A percentile compares a stretch with the other conserved stretches of the same genome.
Evolutionary conservation across 1,284 basidiomycete species (phyloP).

Genomic region (Paramarasmius palmivorus): DNA sequence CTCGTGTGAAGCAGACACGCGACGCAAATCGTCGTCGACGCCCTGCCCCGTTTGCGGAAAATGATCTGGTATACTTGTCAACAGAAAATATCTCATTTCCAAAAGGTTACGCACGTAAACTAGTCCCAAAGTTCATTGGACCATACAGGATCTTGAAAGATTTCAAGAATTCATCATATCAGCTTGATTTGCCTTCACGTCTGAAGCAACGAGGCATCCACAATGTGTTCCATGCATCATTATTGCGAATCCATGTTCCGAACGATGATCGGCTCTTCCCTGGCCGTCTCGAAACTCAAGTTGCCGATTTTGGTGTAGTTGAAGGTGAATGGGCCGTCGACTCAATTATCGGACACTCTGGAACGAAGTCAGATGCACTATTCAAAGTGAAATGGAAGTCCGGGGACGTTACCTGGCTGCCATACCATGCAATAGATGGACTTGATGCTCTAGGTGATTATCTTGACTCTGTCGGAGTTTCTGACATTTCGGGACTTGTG

Average conservation of each 20-base stretch:
- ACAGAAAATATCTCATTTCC: conserved; percentile 30
- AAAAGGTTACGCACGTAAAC: conserved; percentile 26
- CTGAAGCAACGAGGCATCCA: conserved; percentile 27
- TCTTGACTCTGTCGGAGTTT: conserved; percentile 14
- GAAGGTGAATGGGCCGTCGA: conserved; percentile 23
- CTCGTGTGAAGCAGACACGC: conserved; percentile 28
- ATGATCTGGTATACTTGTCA: conserved; percentile 30
- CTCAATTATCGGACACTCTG: conserved; percentile 18
- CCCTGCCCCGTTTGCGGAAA: conserved; percentile 18
- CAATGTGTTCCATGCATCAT: conserved; percentile 27
- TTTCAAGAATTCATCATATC: conserved; percentile 24
- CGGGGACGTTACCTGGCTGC: conserved; percentile 26
- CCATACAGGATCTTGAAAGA: conserved; percentile 28
- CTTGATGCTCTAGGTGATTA: conserved; percentile 17
- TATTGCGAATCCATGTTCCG: conserved; percentile 25
- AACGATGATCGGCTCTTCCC: conserved; percentile 30
- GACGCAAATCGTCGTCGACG: conserved; percentile 23
- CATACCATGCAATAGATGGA: conserved; percentile 14
- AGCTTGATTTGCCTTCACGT: conserved; percentile 23
- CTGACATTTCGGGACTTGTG: neutral
- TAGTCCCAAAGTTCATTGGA: conserved; percentile 32
- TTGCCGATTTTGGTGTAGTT: conserved; percentile 12
- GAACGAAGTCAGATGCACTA: conserved; percentile 14
- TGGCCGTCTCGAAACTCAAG: conserved; percentile 17
- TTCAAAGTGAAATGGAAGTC: conserved; percentile 26